These are phyloP conservation scores for Colletotrichum sp. DNA, from an alignment of 2,329 filamentous ascomycete species.

Conservation along the genomic window DNA sequence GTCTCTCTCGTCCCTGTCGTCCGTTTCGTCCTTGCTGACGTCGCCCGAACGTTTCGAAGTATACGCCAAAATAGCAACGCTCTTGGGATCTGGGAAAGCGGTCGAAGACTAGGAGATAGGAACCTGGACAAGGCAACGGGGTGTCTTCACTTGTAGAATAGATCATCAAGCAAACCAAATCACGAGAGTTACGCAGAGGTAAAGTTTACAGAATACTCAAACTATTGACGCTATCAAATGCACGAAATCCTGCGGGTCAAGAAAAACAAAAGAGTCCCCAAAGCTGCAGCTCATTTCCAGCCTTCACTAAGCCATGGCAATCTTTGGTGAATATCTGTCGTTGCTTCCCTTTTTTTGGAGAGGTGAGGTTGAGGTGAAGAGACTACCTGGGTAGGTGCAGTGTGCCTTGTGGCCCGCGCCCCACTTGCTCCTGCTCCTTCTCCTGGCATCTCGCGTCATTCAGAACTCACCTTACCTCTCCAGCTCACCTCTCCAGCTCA, in stretches of 20 bases:
- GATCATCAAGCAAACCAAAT: background rate
- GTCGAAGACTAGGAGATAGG: too few species aligned
- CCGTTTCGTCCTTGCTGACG: rapidly evolving
- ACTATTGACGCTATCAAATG: background rate
- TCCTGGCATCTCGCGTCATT: background rate
- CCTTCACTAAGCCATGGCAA: rapidly evolving
- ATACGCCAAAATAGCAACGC: background rate
- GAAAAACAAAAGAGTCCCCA: too few species aligned
- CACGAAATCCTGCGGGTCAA: background rate
- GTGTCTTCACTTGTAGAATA: background rate
- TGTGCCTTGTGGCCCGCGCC: background rate
- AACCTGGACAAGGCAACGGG: rapidly evolving
- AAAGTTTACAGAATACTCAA: background rate
- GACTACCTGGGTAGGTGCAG: background rate
- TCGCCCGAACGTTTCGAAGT: background rate
- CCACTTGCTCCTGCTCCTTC: background rate
- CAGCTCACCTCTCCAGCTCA: background rate
- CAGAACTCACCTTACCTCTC: background rate
- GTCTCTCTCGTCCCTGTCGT: background rate
- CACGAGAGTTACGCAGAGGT: rapidly evolving
- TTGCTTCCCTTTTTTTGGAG: background rate
- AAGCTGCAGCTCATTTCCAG: rapidly evolving
- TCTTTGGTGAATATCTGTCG: background rate
- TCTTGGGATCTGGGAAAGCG: too few species aligned
- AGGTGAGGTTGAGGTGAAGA: background rate